These are phyloP conservation scores for Globisporangium spiculum DNA, from an alignment of 352 stramenopile genomes.

Conservation along the genomic window DNA sequence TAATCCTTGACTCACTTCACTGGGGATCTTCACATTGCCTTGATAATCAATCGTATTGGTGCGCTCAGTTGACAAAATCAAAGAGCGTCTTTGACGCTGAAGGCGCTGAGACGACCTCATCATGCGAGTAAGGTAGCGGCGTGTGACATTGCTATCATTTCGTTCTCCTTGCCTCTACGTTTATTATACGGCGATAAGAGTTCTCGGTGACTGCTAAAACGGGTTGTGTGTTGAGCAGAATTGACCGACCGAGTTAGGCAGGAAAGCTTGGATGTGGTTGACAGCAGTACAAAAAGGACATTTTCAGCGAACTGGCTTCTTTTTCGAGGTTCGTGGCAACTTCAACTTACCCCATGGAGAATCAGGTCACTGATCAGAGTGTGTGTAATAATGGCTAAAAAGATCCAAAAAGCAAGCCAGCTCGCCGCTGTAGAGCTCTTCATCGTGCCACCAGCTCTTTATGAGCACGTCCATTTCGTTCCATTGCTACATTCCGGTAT, in stretches of 20 bases:
- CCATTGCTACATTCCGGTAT: too few species aligned
- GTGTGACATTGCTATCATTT: too few species aligned
- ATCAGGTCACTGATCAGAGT: background rate
- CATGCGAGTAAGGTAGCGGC: too few species aligned
- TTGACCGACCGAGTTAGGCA: background rate
- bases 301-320: conserved; percentile 4
- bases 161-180: too few species aligned
- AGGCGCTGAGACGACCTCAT: too few species aligned
- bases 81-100: background rate
- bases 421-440: background rate
- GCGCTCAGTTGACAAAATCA: background rate
- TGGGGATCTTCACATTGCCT: background rate
- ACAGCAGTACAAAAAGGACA: background rate
- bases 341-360: conserved; percentile 1
- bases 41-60: background rate
- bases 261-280: background rate
- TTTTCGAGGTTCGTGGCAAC: conserved; percentile 3
- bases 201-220: too few species aligned
- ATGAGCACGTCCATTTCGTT: background rate
- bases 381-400: conserved; percentile 10
- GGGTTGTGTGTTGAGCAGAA: too few species aligned
- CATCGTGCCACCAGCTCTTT: background rate
- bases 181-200: too few species aligned
- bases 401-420: conserved; percentile 4
- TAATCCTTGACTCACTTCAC: background rate